phyloP scores from a whole-genome alignment of 140 eudicot genomes.

The Oenanthe javanica region DNA sequence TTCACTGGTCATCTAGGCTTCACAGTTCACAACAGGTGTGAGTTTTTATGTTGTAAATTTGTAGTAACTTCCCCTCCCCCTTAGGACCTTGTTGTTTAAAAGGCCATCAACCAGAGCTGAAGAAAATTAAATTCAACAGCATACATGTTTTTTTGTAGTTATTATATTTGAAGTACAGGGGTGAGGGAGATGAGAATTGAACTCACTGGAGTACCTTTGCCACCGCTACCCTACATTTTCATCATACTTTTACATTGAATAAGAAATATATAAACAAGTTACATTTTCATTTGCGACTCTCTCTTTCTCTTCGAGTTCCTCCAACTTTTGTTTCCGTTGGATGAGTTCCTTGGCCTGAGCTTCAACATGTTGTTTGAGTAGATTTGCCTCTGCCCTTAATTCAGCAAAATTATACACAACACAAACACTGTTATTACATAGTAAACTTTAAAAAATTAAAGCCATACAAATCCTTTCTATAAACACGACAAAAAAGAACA shows the following conservation, averaged over 20 bases:
- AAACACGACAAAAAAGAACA: background rate
- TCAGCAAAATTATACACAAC: slow-evolving; percentile 7
- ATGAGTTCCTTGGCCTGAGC: slow-evolving; percentile 70
- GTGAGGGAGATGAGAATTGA: background rate
- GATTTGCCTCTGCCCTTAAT: slow-evolving; percentile 79
- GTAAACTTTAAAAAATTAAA: background rate
- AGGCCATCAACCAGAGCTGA: background rate
- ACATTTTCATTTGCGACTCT: slow-evolving; percentile 91
- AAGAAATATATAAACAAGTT: slow-evolving; percentile 5
- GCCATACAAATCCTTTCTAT: background rate
- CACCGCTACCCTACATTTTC: background rate
- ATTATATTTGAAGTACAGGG: background rate
- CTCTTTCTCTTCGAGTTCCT: slow-evolving; percentile 87
- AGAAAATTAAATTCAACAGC: no score
- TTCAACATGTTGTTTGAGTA: slow-evolving; percentile 60
- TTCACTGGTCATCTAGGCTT: background rate
- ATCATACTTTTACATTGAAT: background rate
- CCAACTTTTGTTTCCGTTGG: slow-evolving; percentile 58
- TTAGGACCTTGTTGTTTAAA: no score
- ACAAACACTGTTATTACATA: slow-evolving; percentile 3
- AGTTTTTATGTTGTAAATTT: no score
- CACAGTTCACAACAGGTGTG: no score
- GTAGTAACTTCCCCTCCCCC: no score
- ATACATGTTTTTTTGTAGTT: no score
- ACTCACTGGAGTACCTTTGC: background rate